Evolutionary conservation across 1,284 basidiomycete species (phyloP), one percentile per base, ranked within the genome.

Genomic region (Kwoniella shivajii): DNA sequence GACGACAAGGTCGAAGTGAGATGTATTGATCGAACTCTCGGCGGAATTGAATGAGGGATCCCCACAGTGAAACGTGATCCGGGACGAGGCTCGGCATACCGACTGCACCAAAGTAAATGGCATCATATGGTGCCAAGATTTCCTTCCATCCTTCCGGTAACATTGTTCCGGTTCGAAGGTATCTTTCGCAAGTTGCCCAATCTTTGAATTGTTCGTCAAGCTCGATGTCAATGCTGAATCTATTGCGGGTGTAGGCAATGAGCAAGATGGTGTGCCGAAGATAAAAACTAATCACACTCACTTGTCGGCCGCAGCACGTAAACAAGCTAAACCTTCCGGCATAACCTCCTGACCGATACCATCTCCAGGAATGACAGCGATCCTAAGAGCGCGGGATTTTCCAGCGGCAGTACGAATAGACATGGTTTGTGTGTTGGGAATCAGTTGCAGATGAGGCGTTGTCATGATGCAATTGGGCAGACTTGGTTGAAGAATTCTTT

Each of bases 1-100:
- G 71, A 13, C 80, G 78, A 56, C 80, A 82, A 1, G 83, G 83
- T 20, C 84, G 78, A 10, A 84, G 73, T 59, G 83, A 84, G 68
- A 83, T 82, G 67, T 82, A 84, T 63, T 84, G 83, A 56, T 84
- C 81, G 38, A 84, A 68, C 47, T 70, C 80, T 37, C 82, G 79
- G 39, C 83, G 79, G 72, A 84, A 83, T 46, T 80, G 75, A 9
- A 84, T 75, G 30, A 83, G 72, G 46, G 80, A 80, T 37, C 81
- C 80, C 83, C 83, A 84, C 24, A 84, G 74, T n/a, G 81, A 82
- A 61, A 84, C 79, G 59, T 84, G 82, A 71, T 84, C 83, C n/a
- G 82, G 82, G 5, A 83, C 81, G 3, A 27, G 41, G 6, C 73
- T 58, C 11, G 75, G 79, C 60, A 75, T 76, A 10, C 80, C 79